phyloP scores from a whole-genome alignment of 1,284 basidiomycete genomes.

The Boletus putidus region DNA sequence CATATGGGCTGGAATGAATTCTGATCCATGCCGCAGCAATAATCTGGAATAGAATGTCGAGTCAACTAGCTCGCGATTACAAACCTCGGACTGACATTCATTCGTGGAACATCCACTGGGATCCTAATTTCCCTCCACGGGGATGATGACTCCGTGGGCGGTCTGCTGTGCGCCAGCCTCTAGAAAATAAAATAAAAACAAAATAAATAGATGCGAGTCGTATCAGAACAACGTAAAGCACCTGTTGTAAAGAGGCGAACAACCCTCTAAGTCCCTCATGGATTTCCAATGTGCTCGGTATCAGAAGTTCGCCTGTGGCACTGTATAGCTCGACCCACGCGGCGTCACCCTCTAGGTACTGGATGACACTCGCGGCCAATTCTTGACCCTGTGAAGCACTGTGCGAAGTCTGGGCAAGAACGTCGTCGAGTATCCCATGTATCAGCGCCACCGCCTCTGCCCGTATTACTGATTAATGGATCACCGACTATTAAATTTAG shows the following conservation, averaged over 20 bases:
- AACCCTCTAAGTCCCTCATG: constrained; percentile 42
- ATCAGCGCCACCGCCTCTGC: constrained; percentile 65
- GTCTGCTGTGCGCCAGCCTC: constrained; percentile 26
- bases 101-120: constrained; percentile 78
- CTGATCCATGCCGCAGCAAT: constrained; percentile 65
- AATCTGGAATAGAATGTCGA: constrained; percentile 48
- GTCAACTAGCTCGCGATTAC: constrained; percentile 2
- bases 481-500: constrained; percentile 2
- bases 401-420: constrained; percentile 40
- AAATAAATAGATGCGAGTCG: neutral
- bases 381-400: constrained; percentile 34
- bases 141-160: constrained; percentile 9
- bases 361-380: constrained; percentile 52
- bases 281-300: constrained; percentile 47
- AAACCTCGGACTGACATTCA: constrained; percentile 56
- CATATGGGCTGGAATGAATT: constrained; percentile 44
- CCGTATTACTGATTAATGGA: constrained; percentile 7
- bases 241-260: constrained; percentile 45
- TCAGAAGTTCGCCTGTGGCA: constrained; percentile 62
- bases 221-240: constrained; percentile 23
- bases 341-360: constrained; percentile 59
- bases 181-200: constrained; percentile 14
- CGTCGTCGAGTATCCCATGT: constrained; percentile 47
- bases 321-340: constrained; percentile 68
- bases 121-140: constrained; percentile 71